Evolutionary conservation across 805 yeast species (phyloP).

Genomic region (Suhomyces pyralidae): DNA sequence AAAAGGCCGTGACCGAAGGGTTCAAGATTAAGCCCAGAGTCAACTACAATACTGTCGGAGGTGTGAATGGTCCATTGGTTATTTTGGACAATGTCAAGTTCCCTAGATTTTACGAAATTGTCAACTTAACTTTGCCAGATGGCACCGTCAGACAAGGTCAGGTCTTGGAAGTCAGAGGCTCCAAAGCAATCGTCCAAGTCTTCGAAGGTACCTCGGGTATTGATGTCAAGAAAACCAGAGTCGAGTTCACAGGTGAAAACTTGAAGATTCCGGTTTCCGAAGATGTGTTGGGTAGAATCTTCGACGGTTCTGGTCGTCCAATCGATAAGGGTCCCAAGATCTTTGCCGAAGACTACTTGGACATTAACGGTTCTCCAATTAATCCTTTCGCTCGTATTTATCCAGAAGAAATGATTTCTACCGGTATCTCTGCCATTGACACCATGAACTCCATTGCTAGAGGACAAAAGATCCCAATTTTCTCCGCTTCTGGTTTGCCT

Average conservation of each 20-base stretch:
- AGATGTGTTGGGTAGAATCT: conserved; percentile 95
- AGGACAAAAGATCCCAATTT: conserved; percentile 99
- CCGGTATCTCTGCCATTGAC: conserved; percentile 98
- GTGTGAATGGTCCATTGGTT: conserved; percentile 98
- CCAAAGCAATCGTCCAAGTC: conserved; percentile 96
- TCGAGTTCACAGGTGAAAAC: conserved; percentile 95
- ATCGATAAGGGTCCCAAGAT: conserved; percentile 98
- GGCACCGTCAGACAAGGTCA: conserved; percentile 95
- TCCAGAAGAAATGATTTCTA: conserved; percentile 99
- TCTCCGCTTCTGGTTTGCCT: conserved; percentile 98
- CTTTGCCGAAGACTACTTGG: conserved; percentile 97
- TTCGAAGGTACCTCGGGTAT: conserved; percentile 99
- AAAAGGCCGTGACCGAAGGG: conserved; percentile 88
- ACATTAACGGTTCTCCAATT: conserved; percentile 98
- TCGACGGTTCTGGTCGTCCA: conserved; percentile 98
- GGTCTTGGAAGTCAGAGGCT: conserved; percentile 95
- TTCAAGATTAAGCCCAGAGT: conserved; percentile 88
- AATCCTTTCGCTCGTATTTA: conserved; percentile 97
- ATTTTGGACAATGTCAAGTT: conserved; percentile 50
- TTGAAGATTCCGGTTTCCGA: conserved; percentile 93
- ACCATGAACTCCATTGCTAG: conserved; percentile 99
- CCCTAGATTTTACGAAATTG: conserved; percentile 89
- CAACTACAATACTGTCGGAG: conserved; percentile 94
- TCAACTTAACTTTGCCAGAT: conserved; percentile 93
- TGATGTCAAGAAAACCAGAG: conserved; percentile 95